phyloP scores from a whole-genome alignment of 495 filamentous ascomycete species.

The Neurospora tetrasperma region DNA sequence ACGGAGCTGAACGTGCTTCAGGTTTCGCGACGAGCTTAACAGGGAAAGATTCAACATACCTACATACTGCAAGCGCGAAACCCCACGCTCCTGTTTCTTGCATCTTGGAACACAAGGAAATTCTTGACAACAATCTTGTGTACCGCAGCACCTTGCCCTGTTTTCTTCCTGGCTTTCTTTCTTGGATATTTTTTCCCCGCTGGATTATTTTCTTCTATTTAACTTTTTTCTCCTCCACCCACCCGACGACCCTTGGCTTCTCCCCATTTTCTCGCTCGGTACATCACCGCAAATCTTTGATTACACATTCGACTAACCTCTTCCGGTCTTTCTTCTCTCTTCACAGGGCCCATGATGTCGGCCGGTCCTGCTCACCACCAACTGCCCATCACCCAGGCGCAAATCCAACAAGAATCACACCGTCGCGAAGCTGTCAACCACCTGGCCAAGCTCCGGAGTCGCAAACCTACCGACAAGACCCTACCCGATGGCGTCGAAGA shows the following conservation, averaged over 20 bases:
- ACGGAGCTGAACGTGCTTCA: background rate
- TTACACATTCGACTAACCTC: background rate
- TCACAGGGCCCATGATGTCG: constrained; percentile 24
- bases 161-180: background rate
- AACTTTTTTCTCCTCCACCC: background rate
- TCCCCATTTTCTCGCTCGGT: background rate
- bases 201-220: background rate
- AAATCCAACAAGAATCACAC: constrained; percentile 46
- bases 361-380: constrained; percentile 18
- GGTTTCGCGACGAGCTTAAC: background rate
- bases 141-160: constrained; percentile 1
- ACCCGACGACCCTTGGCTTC: background rate
- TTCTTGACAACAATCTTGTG: background rate
- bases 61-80: background rate
- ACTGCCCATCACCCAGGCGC: constrained; percentile 49
- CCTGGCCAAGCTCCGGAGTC: constrained; percentile 62
- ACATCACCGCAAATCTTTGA: background rate
- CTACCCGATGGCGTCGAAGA: constrained; percentile 85
- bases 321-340: background rate
- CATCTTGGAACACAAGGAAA: constrained; percentile 5
- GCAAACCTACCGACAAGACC: constrained; percentile 87
- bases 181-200: background rate
- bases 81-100: background rate
- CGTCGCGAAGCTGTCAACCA: constrained; percentile 47
- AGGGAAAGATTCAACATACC: background rate